phyloP scores from a whole-genome alignment of 2,329 filamentous ascomycete species.

The Pyrenophora graminea region DNA sequence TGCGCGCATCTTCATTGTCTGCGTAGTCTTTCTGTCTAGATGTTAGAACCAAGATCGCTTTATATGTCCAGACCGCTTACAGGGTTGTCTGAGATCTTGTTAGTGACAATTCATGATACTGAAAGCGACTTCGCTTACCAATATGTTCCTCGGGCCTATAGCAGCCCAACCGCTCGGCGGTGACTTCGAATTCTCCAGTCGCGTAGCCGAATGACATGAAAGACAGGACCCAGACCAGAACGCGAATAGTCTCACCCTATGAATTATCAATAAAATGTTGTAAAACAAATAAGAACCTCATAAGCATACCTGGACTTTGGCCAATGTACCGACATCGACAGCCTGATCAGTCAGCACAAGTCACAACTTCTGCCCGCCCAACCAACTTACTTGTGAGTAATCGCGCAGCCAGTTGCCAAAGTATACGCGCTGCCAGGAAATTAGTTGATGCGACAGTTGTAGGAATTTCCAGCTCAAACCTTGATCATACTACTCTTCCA shows the following conservation, averaged over 20 bases:
- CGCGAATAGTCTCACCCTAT: constrained; percentile 56
- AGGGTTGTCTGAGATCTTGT: constrained; percentile 33
- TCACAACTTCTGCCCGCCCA: constrained; percentile 22
- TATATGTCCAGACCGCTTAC: constrained; percentile 2
- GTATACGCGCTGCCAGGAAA: constrained; percentile 42
- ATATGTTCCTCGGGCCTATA: constrained; percentile 58
- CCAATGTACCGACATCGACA: constrained; percentile 59
- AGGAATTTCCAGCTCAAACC: constrained; percentile 19
- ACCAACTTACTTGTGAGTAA: constrained; percentile 57
- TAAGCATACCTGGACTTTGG: constrained; percentile 51
- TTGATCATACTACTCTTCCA: constrained; percentile 54
- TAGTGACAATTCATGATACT: background rate
- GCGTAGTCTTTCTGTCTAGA: constrained; percentile 44
- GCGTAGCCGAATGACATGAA: constrained; percentile 63
- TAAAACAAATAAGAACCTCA: background rate
- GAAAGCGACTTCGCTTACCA: constrained; percentile 11
- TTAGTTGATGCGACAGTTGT: constrained; percentile 16
- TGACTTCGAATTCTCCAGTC: constrained; percentile 62
- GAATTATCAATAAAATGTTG: constrained; percentile 23
- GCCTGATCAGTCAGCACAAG: constrained; percentile 51
- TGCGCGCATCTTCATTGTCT: constrained; percentile 78
- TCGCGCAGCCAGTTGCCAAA: constrained; percentile 56
- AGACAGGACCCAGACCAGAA: constrained; percentile 59
- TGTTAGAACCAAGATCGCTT: background rate
- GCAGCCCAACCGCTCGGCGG: constrained; percentile 55